Percentiles rank a stretch among this genome's conserved stretches.
phyloP scores from a whole-genome alignment of 2,329 filamentous ascomycete genomes.

The Talaromyces marneffei region DNA sequence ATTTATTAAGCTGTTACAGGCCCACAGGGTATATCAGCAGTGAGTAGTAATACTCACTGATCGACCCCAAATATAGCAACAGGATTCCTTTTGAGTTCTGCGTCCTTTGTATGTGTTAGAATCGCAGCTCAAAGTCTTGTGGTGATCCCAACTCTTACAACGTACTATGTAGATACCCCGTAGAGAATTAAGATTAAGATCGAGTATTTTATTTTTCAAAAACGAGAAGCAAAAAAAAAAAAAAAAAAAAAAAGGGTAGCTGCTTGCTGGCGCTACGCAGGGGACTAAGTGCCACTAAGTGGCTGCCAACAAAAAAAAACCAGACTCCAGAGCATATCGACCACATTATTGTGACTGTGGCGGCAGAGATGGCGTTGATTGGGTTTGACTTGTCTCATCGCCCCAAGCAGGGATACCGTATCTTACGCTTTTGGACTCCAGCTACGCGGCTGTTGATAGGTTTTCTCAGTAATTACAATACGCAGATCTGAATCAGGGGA shows the following conservation, averaged over 20 bases:
- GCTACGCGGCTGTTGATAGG: not conserved
- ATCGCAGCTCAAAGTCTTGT: not conserved
- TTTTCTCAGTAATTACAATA: not conserved
- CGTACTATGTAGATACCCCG: no score
- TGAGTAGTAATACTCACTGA: no score
- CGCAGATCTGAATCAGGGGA: conserved; percentile 1
- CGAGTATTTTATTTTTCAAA: not conserved
- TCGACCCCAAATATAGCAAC: not conserved
- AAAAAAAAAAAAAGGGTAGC: not conserved
- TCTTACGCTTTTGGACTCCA: not conserved
- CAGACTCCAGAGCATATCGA: not conserved
- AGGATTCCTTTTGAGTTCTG: not conserved
- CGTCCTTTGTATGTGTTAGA: not conserved
- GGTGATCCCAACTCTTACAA: not conserved
- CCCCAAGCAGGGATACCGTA: not conserved
- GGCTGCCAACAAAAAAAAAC: not conserved
- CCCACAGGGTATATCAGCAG: not conserved
- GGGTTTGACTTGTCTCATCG: not conserved
- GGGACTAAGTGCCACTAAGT: not conserved
- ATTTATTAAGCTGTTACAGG: not conserved
- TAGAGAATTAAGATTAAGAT: no score
- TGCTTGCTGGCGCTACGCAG: not conserved
- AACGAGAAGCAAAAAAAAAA: not conserved
- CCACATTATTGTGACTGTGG: not conserved
- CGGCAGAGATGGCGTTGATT: not conserved